Base-by-base conservation (phyloP, 73 alveolate genomes). In the Symbiodinium natans region DNA sequence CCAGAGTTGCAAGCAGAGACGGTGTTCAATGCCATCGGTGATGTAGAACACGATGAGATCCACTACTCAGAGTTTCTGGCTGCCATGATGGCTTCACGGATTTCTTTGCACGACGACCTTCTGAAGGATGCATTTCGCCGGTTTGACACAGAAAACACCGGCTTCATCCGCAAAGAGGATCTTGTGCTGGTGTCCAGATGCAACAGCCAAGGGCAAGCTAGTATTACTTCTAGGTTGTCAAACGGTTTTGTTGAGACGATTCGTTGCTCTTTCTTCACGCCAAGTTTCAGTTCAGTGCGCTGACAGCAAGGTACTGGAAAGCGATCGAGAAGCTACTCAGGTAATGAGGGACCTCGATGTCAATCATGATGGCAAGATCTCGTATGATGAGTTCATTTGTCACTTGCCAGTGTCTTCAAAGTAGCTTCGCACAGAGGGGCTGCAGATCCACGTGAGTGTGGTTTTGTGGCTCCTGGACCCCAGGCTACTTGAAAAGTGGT, bases 81-180 rank as follows among this genome's bases (percentile, higher is more conserved):
- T 41, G 98, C 98, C 2, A 92, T 92, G 98, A 77, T 77, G 92
- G 98, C 98, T 48, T 75, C 98, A n/a, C 92, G 98, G 21, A 92
- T 92, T 63, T 56, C 90, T 10, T 77, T 92, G 63, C 98, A 92
- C 36, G 98, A 92, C 19, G 98, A 92, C 80, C 92, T 92, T 39
- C 71, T 92, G 83, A 90, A 90, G 46, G 97, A 90, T 71, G 97
- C 97, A 36, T 90, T 90, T 77, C 75, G 97, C 86, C 75, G 95
- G 68, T 36, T 36, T 27, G 75, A 38, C 93, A 34, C 40, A 21
- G 82, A 90, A 85, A 90, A 73, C 88, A 90, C 56, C 8, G 97
- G 97, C 59, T 90, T 39, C 97, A 90, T 90, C 88, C 87, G 97
- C 15, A 90, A 82, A 77, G 97, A 90, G 29, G 97, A 90, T 48